Evolutionary conservation across 345 rosid species (phyloP).

Genomic region (Pseudoturritis turrita): DNA sequence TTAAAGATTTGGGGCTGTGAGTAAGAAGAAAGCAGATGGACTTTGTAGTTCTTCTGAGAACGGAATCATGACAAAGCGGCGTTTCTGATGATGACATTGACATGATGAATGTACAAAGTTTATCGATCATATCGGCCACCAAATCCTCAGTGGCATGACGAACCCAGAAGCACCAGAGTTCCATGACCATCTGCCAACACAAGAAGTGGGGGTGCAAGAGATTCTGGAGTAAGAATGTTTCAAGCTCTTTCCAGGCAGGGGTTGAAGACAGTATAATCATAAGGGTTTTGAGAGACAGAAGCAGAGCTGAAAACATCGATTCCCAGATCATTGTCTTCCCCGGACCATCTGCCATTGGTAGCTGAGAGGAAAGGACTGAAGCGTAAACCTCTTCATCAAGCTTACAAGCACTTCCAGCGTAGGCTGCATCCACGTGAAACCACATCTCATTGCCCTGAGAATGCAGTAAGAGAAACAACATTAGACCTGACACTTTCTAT

Average conservation of each 20-base stretch:
- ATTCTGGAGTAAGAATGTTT: slow-evolving; percentile 63
- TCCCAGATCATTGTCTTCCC: slow-evolving; percentile 63
- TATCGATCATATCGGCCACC: slow-evolving; percentile 40
- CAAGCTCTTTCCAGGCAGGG: slow-evolving; percentile 60
- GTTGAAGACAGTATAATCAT: slow-evolving; percentile 58
- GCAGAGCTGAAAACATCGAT: slow-evolving; percentile 52
- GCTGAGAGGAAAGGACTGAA: slow-evolving; percentile 53
- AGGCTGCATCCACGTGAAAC: slow-evolving; percentile 88
- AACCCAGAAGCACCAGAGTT: slow-evolving; percentile 79
- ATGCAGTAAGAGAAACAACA: background rate
- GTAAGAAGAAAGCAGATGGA: slow-evolving; percentile 56
- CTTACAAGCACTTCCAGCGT: slow-evolving; percentile 89
- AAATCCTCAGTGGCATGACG: slow-evolving; percentile 54
- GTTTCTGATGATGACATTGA: slow-evolving; percentile 48
- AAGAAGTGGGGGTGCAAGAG: slow-evolving; percentile 81
- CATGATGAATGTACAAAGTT: slow-evolving; percentile 53
- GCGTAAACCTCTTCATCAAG: slow-evolving; percentile 68
- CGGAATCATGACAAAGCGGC: slow-evolving; percentile 48
- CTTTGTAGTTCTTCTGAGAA: slow-evolving; percentile 67
- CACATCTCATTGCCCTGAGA: slow-evolving; percentile 57
- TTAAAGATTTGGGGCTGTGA: slow-evolving; percentile 45
- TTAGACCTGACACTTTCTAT: background rate
- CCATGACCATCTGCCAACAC: slow-evolving; percentile 75
- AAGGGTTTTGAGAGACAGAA: slow-evolving; percentile 67
- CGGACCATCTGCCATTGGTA: slow-evolving; percentile 52